phyloP scores from a whole-genome alignment of 2,329 filamentous ascomycete species.

The Ophiostoma australiae region DNA sequence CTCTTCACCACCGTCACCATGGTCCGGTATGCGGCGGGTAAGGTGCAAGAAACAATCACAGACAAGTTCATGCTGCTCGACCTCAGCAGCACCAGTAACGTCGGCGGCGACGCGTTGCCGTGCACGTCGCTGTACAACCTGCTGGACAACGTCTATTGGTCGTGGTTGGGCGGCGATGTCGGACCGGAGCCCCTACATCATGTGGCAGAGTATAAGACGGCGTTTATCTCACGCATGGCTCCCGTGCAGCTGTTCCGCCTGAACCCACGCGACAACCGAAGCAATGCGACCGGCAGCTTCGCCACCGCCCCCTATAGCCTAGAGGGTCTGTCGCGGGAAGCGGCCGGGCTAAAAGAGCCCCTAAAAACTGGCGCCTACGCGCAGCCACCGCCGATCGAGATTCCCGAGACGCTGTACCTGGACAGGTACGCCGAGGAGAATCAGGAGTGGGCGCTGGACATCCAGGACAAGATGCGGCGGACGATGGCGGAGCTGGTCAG shows the following conservation, averaged over 20 bases:
- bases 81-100: background rate
- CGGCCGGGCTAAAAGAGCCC: background rate
- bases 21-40: background rate
- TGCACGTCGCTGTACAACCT: background rate
- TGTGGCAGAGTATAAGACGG: conserved; percentile 15
- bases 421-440: conserved; percentile 31
- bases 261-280: conserved; percentile 18
- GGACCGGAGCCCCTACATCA: background rate
- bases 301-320: background rate
- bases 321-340: background rate
- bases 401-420: conserved; percentile 30
- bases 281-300: background rate
- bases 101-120: background rate
- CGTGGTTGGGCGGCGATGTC: background rate
- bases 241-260: conserved; percentile 29
- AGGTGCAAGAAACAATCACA: background rate
- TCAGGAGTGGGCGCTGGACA: conserved; percentile 22
- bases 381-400: conserved; percentile 24
- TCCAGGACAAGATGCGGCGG: conserved; percentile 18
- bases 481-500: background rate
- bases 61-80: conserved; percentile 4
- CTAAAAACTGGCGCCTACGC: background rate
- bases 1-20: conserved; percentile 21
- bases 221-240: conserved; percentile 19
- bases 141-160: background rate